Percentiles rank a stretch among this genome's conserved stretches.
Conservation (phyloP, 768 basidiomycete species). For the Boletus tylopilopsis region DNA sequence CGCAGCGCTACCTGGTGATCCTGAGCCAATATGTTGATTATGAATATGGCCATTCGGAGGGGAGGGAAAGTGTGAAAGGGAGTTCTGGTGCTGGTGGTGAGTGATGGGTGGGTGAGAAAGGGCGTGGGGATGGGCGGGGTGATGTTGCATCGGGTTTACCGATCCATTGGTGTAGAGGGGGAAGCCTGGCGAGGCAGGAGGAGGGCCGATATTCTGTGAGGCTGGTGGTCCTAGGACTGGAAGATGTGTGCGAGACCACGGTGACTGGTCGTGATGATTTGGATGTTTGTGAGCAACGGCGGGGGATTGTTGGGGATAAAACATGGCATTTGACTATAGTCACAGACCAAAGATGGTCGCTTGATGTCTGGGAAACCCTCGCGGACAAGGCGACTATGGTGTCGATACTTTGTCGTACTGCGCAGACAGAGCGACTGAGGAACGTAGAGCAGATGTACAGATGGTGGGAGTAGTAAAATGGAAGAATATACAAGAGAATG, state of each 20-base stretch:
- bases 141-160: constrained; percentile 58
- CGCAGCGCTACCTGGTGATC: constrained; percentile 50
- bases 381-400: constrained; percentile 8
- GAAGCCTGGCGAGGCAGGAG: constrained; percentile 71
- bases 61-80: constrained; percentile 72
- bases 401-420: constrained; percentile 3
- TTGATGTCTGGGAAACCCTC: constrained; percentile 4
- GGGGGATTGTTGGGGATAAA: constrained; percentile 82
- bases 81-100: constrained; percentile 79
- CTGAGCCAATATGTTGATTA: constrained; percentile 54
- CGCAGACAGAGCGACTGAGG: not conserved
- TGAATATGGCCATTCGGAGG: constrained; percentile 69
- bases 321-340: constrained; percentile 54
- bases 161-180: constrained; percentile 71
- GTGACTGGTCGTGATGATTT: constrained; percentile 70
- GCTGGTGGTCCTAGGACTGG: constrained; percentile 46
- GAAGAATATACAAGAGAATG: constrained; percentile 17
- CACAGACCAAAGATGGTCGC: constrained; percentile 4
- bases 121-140: constrained; percentile 53
- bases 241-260: constrained; percentile 65
- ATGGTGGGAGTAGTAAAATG: constrained; percentile 1
- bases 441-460: constrained; percentile 12
- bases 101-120: constrained; percentile 47
- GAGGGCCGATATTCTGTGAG: constrained; percentile 49
- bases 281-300: constrained; percentile 75